Conservation (phyloP, 164 flowering plant species). For the Vitis rupestris region DNA sequence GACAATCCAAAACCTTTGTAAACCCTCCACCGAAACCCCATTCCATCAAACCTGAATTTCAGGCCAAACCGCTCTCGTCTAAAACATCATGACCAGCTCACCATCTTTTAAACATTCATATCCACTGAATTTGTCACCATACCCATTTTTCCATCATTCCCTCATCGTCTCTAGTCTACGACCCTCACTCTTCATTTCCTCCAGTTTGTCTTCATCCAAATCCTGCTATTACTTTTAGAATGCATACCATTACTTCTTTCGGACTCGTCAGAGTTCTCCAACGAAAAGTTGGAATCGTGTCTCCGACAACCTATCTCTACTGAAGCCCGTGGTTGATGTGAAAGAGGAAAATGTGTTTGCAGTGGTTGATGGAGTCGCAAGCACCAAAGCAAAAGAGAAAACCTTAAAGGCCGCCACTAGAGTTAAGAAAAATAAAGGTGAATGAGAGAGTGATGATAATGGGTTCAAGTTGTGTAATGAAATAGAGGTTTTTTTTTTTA, state of each 20-base stretch:
- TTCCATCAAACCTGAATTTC: too few species aligned
- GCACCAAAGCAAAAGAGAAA: slow-evolving; percentile 10
- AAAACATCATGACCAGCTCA: too few species aligned
- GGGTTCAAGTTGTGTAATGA: slow-evolving; percentile 64
- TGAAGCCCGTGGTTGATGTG: neutral
- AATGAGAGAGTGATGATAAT: slow-evolving; percentile 30
- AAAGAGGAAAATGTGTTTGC: neutral
- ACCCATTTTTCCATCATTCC: neutral
- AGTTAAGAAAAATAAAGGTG: slow-evolving; percentile 27
- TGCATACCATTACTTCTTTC: neutral
- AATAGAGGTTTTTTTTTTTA: slow-evolving; percentile 60
- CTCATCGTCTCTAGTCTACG: slow-evolving; percentile 11
- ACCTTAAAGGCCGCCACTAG: slow-evolving; percentile 4
- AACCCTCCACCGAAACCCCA: too few species aligned
- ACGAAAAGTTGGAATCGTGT: slow-evolving; percentile 7
- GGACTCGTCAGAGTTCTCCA: slow-evolving; percentile 11
- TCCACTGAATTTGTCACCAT: too few species aligned
- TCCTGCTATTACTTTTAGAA: neutral
- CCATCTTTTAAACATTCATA: too few species aligned
- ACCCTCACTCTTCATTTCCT: slow-evolving; percentile 3
- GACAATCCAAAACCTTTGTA: too few species aligned
- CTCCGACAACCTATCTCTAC: slow-evolving; percentile 10
- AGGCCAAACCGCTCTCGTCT: too few species aligned
- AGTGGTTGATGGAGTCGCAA: slow-evolving; percentile 14
- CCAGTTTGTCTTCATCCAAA: slow-evolving; percentile 5